phyloP scores from a whole-genome alignment of 306 rosid genomes.

The Trifolium dubium region DNA sequence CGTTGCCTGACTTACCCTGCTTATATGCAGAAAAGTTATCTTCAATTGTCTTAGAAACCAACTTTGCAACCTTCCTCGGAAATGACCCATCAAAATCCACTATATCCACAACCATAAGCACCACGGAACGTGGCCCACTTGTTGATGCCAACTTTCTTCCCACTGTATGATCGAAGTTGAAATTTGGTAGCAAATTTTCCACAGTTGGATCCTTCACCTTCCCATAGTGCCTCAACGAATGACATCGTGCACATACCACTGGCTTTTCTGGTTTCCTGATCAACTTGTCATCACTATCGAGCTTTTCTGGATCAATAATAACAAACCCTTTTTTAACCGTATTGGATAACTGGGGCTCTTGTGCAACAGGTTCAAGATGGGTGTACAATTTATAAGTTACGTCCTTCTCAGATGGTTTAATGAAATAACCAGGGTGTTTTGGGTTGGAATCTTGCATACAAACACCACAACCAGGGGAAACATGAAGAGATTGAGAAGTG shows the following conservation, averaged over 20 bases:
- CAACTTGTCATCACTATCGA: conserved; percentile 35
- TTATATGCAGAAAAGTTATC: conserved; percentile 74
- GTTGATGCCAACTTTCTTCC: conserved; percentile 76
- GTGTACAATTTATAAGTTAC: conserved; percentile 49
- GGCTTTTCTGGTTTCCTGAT: conserved; percentile 56
- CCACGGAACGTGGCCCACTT: conserved; percentile 72
- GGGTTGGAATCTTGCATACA: conserved; percentile 74
- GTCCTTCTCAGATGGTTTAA: conserved; percentile 74
- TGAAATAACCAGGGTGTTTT: conserved; percentile 82
- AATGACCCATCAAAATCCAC: conserved; percentile 91
- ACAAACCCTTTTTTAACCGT: conserved; percentile 73
- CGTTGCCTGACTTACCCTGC: conserved; percentile 82
- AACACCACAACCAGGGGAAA: conserved; percentile 95
- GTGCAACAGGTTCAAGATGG: conserved; percentile 63
- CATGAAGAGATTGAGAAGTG: conserved; percentile 43
- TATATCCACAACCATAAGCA: conserved; percentile 82
- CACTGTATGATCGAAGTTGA: conserved; percentile 82
- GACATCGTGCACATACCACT: conserved; percentile 87
- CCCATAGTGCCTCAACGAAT: conserved; percentile 88
- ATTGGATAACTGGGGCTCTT: conserved; percentile 71
- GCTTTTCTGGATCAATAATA: conserved; percentile 56
- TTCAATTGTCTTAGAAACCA: conserved; percentile 76
- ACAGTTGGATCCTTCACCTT: conserved; percentile 83
- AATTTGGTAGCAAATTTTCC: conserved; percentile 88
- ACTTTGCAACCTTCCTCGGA: conserved; percentile 74